phyloP scores from a whole-genome alignment of 2,329 filamentous ascomycete genomes.

The Colletotrichum somersetense region DNA sequence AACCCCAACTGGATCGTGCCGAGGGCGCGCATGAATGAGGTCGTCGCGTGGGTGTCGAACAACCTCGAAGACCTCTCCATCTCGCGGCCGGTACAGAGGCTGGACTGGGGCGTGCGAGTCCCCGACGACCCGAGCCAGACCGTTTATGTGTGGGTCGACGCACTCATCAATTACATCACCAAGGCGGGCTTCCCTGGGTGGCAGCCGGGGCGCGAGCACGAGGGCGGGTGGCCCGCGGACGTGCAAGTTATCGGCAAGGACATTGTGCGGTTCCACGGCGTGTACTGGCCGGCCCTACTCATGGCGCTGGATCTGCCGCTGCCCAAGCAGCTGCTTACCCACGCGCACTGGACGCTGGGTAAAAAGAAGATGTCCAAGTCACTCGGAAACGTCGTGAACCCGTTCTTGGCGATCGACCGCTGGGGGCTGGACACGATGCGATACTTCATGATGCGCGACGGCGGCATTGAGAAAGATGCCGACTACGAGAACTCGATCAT shows the following conservation, averaged over 20 bases:
- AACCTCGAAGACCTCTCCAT: slow-evolving; percentile 90
- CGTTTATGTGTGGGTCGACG: slow-evolving; percentile 98
- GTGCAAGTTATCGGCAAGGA: slow-evolving; percentile 96
- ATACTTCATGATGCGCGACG: slow-evolving; percentile 87
- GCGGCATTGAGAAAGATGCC: slow-evolving; percentile 81
- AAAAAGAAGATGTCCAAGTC: slow-evolving; percentile 97
- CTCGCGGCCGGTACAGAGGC: slow-evolving; percentile 81
- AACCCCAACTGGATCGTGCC: slow-evolving; percentile 87
- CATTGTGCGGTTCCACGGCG: slow-evolving; percentile 94
- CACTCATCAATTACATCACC: slow-evolving; percentile 93
- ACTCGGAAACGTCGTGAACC: slow-evolving; percentile 93
- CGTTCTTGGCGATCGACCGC: slow-evolving; percentile 88
- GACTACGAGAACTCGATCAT: slow-evolving; percentile 88
- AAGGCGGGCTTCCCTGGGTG: slow-evolving; percentile 85
- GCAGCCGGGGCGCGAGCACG: slow-evolving; percentile 72
- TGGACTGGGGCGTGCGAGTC: slow-evolving; percentile 91
- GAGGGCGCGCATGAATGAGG: slow-evolving; percentile 77
- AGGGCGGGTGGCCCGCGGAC: slow-evolving; percentile 87
- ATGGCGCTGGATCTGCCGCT: slow-evolving; percentile 86
- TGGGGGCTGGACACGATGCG: slow-evolving; percentile 91
- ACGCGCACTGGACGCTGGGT: slow-evolving; percentile 96
- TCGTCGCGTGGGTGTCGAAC: slow-evolving; percentile 80
- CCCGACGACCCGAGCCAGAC: slow-evolving; percentile 88
- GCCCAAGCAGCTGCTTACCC: slow-evolving; percentile 84
- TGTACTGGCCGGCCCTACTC: slow-evolving; percentile 98